Percentiles rank a stretch among this genome's conserved stretches.
Evolutionary conservation across 768 basidiomycete genomes (phyloP).

Genomic region (Podaxis sp.): DNA sequence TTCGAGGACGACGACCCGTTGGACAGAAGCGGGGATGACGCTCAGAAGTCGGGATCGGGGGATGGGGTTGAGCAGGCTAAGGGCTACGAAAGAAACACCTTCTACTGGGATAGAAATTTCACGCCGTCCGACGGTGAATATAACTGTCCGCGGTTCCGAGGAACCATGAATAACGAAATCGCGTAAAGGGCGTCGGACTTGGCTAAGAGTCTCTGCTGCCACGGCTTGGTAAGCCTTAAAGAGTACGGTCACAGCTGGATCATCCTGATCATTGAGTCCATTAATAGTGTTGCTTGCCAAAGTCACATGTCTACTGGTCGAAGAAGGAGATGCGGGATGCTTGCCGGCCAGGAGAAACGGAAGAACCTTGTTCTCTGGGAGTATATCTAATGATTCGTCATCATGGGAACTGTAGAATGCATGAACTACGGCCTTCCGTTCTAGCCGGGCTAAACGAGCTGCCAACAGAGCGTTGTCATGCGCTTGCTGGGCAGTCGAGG

Average conservation of each 20-base stretch:
- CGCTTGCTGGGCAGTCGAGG: constrained; percentile 71
- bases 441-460: constrained; percentile 66
- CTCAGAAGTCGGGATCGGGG: constrained; percentile 53
- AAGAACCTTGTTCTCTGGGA: constrained; percentile 54
- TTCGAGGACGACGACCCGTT: constrained; percentile 76
- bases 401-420: constrained; percentile 55
- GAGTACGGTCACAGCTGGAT: constrained; percentile 25
- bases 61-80: constrained; percentile 70
- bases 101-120: constrained; percentile 39
- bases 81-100: constrained; percentile 57
- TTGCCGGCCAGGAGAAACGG: constrained; percentile 54
- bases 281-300: constrained; percentile 15
- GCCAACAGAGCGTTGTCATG: constrained; percentile 90
- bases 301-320: constrained; percentile 28
- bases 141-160: constrained; percentile 54
- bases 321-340: constrained; percentile 31
- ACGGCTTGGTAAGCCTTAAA: constrained; percentile 66
- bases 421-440: constrained; percentile 80
- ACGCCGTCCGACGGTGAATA: constrained; percentile 65
- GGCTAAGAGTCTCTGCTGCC: constrained; percentile 56
- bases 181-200: constrained; percentile 56
- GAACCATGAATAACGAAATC: constrained; percentile 52
- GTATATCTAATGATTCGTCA: constrained; percentile 39
- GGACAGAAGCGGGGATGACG: constrained; percentile 57
- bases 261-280: constrained; percentile 18